phyloP scores from a whole-genome alignment of 2,329 filamentous ascomycete species.

The Byssothecium circinans region DNA sequence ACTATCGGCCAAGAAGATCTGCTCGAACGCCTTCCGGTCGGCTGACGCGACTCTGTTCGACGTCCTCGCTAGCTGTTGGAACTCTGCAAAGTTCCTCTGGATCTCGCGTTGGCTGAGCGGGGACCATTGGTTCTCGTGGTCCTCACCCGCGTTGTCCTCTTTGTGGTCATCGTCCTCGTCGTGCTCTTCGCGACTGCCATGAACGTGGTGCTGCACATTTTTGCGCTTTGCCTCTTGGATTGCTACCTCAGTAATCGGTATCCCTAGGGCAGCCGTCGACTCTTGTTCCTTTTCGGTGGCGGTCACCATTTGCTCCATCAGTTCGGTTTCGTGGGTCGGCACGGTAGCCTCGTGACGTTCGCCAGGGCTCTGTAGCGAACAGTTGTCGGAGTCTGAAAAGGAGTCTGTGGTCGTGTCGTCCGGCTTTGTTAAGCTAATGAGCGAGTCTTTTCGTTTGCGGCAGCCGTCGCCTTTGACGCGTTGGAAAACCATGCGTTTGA shows the following conservation, averaged over 20 bases:
- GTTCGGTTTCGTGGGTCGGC: too few species aligned
- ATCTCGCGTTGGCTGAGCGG: background rate
- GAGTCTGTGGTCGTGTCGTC: background rate
- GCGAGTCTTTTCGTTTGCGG: background rate
- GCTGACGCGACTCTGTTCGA: background rate
- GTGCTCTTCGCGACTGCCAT: background rate
- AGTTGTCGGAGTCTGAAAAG: background rate
- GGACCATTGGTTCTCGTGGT: background rate
- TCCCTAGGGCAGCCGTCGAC: too few species aligned
- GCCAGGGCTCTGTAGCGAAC: background rate
- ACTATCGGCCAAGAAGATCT: slow-evolving; percentile 6
- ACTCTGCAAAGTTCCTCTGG: background rate
- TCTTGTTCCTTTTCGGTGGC: too few species aligned
- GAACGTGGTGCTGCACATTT: background rate
- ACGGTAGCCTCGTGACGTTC: background rate
- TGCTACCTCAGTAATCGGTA: too few species aligned
- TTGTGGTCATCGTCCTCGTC: background rate
- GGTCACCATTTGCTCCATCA: too few species aligned
- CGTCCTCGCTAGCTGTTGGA: background rate
- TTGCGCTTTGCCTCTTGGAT: too few species aligned
- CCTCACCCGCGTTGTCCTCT: too few species aligned
- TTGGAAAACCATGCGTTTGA: slow-evolving; percentile 11
- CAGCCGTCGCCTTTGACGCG: background rate
- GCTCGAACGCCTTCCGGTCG: slow-evolving; percentile 3
- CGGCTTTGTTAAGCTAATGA: background rate